These are phyloP conservation scores for Hanseniaspora thailandica DNA, from an alignment of 805 yeast genomes.

Conservation along the genomic window DNA sequence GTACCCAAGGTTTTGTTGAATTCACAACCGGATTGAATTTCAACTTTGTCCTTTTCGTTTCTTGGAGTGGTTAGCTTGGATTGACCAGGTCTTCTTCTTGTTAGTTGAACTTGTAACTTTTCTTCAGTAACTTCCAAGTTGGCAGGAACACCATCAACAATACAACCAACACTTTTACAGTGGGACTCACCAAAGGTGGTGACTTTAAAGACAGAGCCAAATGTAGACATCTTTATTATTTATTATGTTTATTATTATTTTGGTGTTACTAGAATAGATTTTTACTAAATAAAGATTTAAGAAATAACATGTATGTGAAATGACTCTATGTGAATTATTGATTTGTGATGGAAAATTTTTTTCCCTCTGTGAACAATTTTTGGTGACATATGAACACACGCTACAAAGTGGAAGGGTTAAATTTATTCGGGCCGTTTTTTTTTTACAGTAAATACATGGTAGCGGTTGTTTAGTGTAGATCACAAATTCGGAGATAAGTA, in stretches of 20 bases:
- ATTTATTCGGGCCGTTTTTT: no score
- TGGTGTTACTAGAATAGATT: no score
- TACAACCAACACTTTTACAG: slow-evolving; percentile 94
- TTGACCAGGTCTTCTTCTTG: slow-evolving; percentile 97
- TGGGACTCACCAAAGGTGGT: slow-evolving; percentile 98
- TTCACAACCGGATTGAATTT: slow-evolving; percentile 91
- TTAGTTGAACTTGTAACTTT: slow-evolving; percentile 89
- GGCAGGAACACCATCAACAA: slow-evolving; percentile 97
- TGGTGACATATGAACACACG: no score
- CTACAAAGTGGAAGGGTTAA: no score
- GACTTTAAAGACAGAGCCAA: slow-evolving; percentile 54
- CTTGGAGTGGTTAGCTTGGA: slow-evolving; percentile 86
- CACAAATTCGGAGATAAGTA: no score
- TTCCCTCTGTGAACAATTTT: no score
- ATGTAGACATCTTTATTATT: slow-evolving; percentile 49
- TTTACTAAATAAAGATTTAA: no score
- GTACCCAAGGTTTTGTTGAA: slow-evolving; percentile 83
- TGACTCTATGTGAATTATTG: no score
- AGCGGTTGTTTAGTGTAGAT: no score
- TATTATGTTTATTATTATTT: neutral
- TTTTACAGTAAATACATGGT: no score
- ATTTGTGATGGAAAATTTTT: no score
- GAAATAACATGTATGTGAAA: no score
- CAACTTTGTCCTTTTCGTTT: slow-evolving; percentile 86
- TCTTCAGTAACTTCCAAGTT: slow-evolving; percentile 73